phyloP scores from a whole-genome alignment of 768 basidiomycete species.

The Sporobolomyces pararoseus region DNA sequence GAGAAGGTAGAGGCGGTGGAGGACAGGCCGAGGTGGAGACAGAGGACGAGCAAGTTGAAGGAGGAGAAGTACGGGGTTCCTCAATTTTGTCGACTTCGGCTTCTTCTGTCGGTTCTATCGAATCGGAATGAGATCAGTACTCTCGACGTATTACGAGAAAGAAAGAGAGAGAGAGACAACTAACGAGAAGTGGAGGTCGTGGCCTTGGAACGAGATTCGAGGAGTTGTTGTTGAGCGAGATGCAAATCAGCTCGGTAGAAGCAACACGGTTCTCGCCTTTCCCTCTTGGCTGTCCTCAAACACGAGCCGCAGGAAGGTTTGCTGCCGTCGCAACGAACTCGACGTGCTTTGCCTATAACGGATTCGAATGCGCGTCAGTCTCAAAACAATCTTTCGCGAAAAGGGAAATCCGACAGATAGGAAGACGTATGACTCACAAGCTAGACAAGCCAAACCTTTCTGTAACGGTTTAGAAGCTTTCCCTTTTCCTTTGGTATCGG shows the following conservation, averaged over 20 bases:
- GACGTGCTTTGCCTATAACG: conserved; percentile 23
- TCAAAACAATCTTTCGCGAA: background rate
- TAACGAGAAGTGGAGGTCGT: background rate
- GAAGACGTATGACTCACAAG: conserved; percentile 22
- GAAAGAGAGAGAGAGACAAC: background rate
- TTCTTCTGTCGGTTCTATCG: background rate
- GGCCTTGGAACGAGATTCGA: background rate
- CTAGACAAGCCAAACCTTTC: conserved; percentile 33
- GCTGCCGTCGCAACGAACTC: conserved; percentile 30
- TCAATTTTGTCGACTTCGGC: background rate
- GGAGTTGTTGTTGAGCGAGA: conserved; percentile 10
- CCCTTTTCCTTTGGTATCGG: conserved; percentile 7
- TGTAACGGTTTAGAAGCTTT: conserved; percentile 19
- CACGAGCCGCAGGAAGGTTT: conserved; percentile 26
- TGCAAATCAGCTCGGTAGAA: conserved; percentile 15
- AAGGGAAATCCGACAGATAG: background rate
- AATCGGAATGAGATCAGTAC: conserved; percentile 7
- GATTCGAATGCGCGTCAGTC: background rate
- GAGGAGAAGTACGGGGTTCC: conserved; percentile 16
- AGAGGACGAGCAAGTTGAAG: conserved; percentile 2
- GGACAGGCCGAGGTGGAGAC: conserved; percentile 16
- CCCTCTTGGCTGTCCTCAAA: background rate
- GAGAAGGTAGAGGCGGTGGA: background rate
- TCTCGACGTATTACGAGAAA: background rate
- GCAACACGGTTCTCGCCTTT: conserved; percentile 11